These are phyloP conservation scores for Pecoramyces ruminantium DNA, from an alignment of 192 early-diverging fungal genomes.

Conservation along the genomic window DNA sequence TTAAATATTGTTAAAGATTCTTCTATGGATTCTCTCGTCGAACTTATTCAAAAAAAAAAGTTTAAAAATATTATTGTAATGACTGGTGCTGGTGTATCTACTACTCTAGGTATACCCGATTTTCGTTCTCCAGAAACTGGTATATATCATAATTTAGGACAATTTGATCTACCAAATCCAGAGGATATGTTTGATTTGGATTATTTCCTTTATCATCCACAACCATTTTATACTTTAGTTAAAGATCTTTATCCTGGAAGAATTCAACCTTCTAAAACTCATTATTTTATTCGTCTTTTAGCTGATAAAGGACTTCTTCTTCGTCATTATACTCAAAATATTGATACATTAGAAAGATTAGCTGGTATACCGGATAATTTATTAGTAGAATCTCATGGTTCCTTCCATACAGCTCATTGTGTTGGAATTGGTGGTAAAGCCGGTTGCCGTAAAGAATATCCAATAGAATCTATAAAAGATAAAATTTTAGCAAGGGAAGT, in stretches of 20 bases:
- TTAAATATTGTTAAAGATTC: no score
- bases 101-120: constrained; percentile 70
- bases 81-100: constrained; percentile 84
- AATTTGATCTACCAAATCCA: constrained; percentile 78
- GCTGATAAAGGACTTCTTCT: constrained; percentile 52
- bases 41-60: no score
- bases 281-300: constrained; percentile 72
- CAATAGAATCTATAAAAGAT: constrained; percentile 23
- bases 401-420: constrained; percentile 70
- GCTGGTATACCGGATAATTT: constrained; percentile 48
- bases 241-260: constrained; percentile 76
- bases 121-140: constrained; percentile 84
- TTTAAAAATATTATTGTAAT: no score
- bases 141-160: constrained; percentile 75
- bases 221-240: constrained; percentile 74
- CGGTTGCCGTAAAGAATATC: constrained; percentile 8
- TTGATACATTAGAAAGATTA: constrained; percentile 80
- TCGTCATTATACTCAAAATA: constrained; percentile 82
- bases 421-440: constrained; percentile 36
- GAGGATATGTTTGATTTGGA: constrained; percentile 90
- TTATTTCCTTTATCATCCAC: constrained; percentile 64
- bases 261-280: constrained; percentile 59
- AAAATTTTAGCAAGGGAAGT: constrained; percentile 34
- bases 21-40: no score
- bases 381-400: constrained; percentile 91